A percentile compares a stretch with the other conserved stretches of the same genome.
Conservation (phyloP, 148 eudicot species). For the Rhododendron griersonianum region DNA sequence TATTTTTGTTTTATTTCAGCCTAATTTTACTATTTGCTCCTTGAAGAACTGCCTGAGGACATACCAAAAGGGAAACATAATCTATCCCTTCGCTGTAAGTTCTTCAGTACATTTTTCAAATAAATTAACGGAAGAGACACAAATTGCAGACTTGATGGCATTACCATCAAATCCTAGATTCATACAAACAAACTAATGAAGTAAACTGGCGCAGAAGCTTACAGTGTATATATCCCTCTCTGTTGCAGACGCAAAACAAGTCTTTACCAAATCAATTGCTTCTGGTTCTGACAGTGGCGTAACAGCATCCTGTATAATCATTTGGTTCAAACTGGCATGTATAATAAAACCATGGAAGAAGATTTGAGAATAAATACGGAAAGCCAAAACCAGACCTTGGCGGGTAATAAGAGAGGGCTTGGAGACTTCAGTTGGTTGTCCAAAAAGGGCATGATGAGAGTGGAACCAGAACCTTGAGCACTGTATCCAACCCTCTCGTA, state of each 20-base stretch:
- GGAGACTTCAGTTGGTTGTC: constrained; percentile 99
- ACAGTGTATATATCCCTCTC: constrained; percentile 98
- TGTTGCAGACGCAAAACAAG: constrained; percentile 95
- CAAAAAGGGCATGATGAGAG: constrained; percentile 88
- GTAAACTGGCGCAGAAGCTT: constrained; percentile 24
- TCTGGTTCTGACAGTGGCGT: constrained; percentile 86
- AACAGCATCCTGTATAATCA: constrained; percentile 64
- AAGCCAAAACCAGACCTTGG: constrained; percentile 35
- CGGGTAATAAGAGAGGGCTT: constrained; percentile 87
- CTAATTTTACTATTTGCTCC: background rate
- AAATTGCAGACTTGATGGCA: background rate
- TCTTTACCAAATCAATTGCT: constrained; percentile 93
- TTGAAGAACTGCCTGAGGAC: background rate
- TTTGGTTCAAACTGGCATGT: background rate
- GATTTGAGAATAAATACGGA: background rate
- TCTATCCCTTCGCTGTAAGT: background rate
- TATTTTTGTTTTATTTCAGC: background rate
- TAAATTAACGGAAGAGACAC: background rate
- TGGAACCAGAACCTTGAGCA: constrained; percentile 90
- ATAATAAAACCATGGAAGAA: background rate
- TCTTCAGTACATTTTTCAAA: background rate
- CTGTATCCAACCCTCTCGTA: constrained; percentile 97
- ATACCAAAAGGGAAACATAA: background rate
- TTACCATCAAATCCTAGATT: background rate
- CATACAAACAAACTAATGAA: background rate